These are phyloP conservation scores for Xylaria palmicola DNA, from an alignment of 495 filamentous ascomycete species.

Conservation along the genomic window DNA sequence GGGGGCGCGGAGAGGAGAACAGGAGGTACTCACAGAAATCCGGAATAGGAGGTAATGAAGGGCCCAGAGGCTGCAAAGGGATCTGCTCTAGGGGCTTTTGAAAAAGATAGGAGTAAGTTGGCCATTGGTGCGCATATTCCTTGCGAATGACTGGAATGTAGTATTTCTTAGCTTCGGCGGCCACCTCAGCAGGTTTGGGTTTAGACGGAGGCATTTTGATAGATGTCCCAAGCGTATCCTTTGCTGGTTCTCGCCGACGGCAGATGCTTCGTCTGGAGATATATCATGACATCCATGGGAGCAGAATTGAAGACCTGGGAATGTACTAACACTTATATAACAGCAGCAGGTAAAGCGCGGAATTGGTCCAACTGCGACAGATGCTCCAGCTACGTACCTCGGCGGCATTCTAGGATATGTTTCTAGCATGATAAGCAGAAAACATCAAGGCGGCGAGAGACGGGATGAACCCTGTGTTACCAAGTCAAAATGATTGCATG, in stretches of 20 bases:
- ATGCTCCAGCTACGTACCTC: constrained; percentile 7
- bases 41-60: constrained; percentile 6
- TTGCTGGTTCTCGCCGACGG: neutral
- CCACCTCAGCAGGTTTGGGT: constrained; percentile 68
- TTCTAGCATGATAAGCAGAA: constrained; percentile 12
- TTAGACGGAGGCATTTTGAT: constrained; percentile 53
- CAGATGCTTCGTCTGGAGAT: neutral
- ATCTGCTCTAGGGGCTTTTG: constrained; percentile 41
- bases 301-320: neutral
- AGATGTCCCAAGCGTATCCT: neutral
- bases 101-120: constrained; percentile 50
- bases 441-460: neutral
- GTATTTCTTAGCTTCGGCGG: constrained; percentile 63
- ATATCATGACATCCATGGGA: neutral
- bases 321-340: constrained; percentile 4
- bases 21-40: constrained; percentile 37
- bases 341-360: neutral
- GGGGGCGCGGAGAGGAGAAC: too few relatives aligned
- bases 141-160: constrained; percentile 60
- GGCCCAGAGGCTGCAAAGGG: constrained; percentile 14
- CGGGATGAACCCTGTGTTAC: constrained; percentile 27
- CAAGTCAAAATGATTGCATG: constrained; percentile 33
- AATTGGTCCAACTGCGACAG: neutral
- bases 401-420: constrained; percentile 11
- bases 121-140: constrained; percentile 45